Percentiles rank a stretch among this genome's conserved stretches.
Evolutionary conservation across 352 stramenopile genomes (phyloP).

Genomic region (Pythium aquatile): DNA sequence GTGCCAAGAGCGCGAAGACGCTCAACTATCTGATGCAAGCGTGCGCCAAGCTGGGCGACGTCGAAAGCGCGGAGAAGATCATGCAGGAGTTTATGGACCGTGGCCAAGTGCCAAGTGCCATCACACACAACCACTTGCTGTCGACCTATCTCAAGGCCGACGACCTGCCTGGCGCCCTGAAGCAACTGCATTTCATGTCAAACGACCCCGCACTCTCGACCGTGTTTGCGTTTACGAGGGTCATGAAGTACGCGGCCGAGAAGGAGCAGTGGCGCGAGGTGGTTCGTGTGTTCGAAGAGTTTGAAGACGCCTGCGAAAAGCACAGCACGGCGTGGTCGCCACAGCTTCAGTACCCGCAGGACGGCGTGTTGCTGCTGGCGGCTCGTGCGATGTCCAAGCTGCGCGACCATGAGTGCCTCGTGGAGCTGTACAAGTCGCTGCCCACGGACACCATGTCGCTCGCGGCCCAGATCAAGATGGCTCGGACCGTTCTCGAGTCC

Average conservation of each 20-base stretch:
- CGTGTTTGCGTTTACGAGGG: constrained; percentile 66
- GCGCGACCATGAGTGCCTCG: constrained; percentile 53
- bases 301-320: constrained; percentile 45
- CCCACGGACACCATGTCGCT: constrained; percentile 43
- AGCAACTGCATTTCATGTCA: constrained; percentile 50
- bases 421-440: constrained; percentile 59
- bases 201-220: constrained; percentile 43
- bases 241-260: constrained; percentile 70
- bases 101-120: constrained; percentile 49
- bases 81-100: constrained; percentile 63
- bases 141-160: constrained; percentile 54
- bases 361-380: constrained; percentile 63
- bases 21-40: constrained; percentile 79
- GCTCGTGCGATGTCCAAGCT: constrained; percentile 47
- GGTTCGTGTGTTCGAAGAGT: constrained; percentile 60
- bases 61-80: constrained; percentile 42
- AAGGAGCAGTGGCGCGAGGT: constrained; percentile 40
- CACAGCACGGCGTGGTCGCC: constrained; percentile 47
- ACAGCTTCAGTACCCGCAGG: constrained; percentile 61
- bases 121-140: constrained; percentile 81
- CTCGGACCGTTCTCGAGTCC: constrained; percentile 47
- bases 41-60: constrained; percentile 46
- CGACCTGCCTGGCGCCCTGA: constrained; percentile 45
- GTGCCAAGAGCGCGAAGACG: constrained; percentile 70
- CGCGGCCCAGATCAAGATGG: constrained; percentile 54